Conservation (phyloP, 1,284 basidiomycete genomes). For the Tylopilus sp. region DNA sequence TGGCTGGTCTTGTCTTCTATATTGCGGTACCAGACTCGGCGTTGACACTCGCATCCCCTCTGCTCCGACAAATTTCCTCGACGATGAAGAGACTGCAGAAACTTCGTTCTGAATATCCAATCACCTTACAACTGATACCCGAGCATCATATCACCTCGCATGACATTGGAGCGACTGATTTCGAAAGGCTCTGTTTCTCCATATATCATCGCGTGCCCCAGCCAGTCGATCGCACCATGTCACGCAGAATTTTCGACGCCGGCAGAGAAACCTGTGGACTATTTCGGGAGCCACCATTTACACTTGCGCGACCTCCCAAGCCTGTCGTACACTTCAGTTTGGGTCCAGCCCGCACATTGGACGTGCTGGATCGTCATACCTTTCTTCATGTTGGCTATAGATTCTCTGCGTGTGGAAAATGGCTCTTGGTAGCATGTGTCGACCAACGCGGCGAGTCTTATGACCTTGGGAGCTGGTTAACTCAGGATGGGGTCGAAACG, state of each 20-base stretch:
- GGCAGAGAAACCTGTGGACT: slow-evolving; percentile 44
- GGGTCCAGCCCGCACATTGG: slow-evolving; percentile 52
- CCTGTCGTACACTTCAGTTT: slow-evolving; percentile 47
- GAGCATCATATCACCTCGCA: slow-evolving; percentile 51
- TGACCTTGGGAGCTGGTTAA: slow-evolving; percentile 63
- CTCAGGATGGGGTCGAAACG: slow-evolving; percentile 44
- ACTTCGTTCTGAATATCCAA: slow-evolving; percentile 43
- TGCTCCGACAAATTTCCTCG: slow-evolving; percentile 64
- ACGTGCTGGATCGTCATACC: slow-evolving; percentile 67
- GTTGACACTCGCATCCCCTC: slow-evolving; percentile 57
- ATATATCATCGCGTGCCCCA: slow-evolving; percentile 70
- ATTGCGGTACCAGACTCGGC: slow-evolving; percentile 58
- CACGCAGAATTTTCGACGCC: slow-evolving; percentile 48
- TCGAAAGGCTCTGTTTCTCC: slow-evolving; percentile 49
- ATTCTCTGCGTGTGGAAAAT: slow-evolving; percentile 62
- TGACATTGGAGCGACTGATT: slow-evolving; percentile 21
- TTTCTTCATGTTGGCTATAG: slow-evolving; percentile 76
- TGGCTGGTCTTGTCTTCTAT: slow-evolving; percentile 59
- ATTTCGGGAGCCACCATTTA: slow-evolving; percentile 65
- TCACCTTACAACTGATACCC: slow-evolving; percentile 69
- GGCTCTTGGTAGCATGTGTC: slow-evolving; percentile 71
- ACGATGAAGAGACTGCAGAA: slow-evolving; percentile 56
- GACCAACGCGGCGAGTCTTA: slow-evolving; percentile 77
- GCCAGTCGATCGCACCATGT: slow-evolving; percentile 58
- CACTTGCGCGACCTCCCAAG: slow-evolving; percentile 52